Evolutionary conservation across 2,329 filamentous ascomycete species (phyloP).

Genomic region (Sphaerulina musiva): DNA sequence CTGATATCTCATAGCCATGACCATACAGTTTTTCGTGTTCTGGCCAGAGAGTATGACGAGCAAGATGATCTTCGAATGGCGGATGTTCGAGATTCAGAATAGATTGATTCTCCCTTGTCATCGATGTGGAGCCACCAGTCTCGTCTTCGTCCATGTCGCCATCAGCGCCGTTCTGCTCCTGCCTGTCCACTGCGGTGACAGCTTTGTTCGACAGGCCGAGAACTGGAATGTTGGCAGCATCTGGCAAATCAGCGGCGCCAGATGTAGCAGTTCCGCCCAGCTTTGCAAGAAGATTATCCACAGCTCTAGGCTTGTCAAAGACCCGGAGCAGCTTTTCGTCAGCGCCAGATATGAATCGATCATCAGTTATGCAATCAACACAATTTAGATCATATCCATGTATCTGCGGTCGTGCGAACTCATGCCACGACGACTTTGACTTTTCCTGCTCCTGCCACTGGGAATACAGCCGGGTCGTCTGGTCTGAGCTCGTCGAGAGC

Average conservation of each 20-base stretch:
- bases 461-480: constrained; percentile 83
- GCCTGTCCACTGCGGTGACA: constrained; percentile 49
- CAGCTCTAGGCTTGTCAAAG: constrained; percentile 80
- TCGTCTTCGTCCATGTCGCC: constrained; percentile 46
- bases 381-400: constrained; percentile 98
- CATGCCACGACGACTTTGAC: constrained; percentile 66
- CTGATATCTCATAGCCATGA: constrained; percentile 93
- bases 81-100: constrained; percentile 64
- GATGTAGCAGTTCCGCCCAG: constrained; percentile 21
- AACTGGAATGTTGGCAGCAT: constrained; percentile 90
- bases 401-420: constrained; percentile 91
- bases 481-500: constrained; percentile 81
- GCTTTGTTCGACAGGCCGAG: constrained; percentile 95
- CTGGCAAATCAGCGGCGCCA: constrained; percentile 51
- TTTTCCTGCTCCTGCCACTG: constrained; percentile 57
- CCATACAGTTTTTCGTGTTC: constrained; percentile 96
- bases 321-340: constrained; percentile 98
- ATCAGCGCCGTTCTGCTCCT: constrained; percentile 23
- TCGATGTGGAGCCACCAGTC: constrained; percentile 50
- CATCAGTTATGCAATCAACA: constrained; percentile 65
- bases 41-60: constrained; percentile 88
- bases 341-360: constrained; percentile 84
- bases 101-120: constrained; percentile 53
- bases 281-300: constrained; percentile 55
- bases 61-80: constrained; percentile 82